Evolutionary conservation across 192 early-diverging fungal species (phyloP), one percentile per base, ranked within the genome.

Genomic region (Mortierella hygrophila): DNA sequence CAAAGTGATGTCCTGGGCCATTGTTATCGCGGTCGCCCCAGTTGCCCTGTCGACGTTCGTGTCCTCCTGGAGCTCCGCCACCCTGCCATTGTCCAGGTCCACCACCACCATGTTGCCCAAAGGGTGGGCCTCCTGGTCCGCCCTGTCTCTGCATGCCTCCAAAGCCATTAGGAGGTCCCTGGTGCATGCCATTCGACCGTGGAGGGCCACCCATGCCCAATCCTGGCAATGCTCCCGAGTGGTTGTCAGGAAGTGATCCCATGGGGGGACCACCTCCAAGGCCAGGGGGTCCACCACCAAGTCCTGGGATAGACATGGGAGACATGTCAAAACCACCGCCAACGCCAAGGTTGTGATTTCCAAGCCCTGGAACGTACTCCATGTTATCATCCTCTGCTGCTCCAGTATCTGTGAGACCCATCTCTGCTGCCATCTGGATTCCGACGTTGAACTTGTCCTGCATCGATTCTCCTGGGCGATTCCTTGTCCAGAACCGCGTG

Each of bases 401-500:
- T 11, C 84, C 84, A 29, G 49, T 77, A 38, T 90, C 89, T 6
- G 82, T 90, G 16, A 88, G 83, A 63, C 82, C 88, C 38, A 82
- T 57, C 70, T 91, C 91, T 40, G 91, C 92, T 2, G 89, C 88
- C 69, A 78, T 86, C 37, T 90, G 90, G 49, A 89, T 87, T 55
- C 90, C 88, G 37, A 90, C 89, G 68, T 91, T 90, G 32, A 91
- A 93, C 54, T 92, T 93, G 76, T 93, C 92, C 73, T 83, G 82
- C 70, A 81, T 88, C 32, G 86, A 82, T 54, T 93, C 92, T 69
- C 96, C 99, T 8, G 99, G 99, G 21, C 99, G 91, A 44, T 97
- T 96, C 35, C 98, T 90, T 26, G 96, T 95, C 98, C 98, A 99
- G 82, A 99, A 98, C 35, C 96, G 93, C 16, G 98, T 99, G 0